Evolutionary conservation across 345 rosid genomes (phyloP), one percentile per base, ranked within the genome.

Genomic region (Citropsis articulata): DNA sequence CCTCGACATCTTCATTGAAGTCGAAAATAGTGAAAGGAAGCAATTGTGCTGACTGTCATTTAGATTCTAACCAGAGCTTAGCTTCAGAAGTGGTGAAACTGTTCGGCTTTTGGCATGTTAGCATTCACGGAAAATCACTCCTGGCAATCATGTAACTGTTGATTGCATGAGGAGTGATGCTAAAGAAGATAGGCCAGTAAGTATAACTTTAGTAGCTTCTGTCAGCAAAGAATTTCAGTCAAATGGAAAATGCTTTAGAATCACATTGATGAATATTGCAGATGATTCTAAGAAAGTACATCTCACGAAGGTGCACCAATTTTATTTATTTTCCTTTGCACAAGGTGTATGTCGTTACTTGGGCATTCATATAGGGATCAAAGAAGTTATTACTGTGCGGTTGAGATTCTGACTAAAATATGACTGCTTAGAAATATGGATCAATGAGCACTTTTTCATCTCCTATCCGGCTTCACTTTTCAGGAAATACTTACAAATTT

Each of bases 231-330:
- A 83, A 65, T 66, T 81, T 69, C 64, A 67, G 73, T 77, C 84
- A 25, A 73, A 71, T 66, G 87, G 69, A 78, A 68, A 82, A 48
- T 60, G 76, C 78, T 82, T 86, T 75, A 84, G 84, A 87, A 85
- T 93, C 76, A 85, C 90, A 91, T 53, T 93, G 84, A 93, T 92
- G 97, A 88, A 93, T 82, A 90, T 90, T 82, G 89, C 90, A 35
- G 89, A 93, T 83, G 88, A 87, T 77, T 70, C 83, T 65, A 93
- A 93, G 88, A 92, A 85, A 89, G 73, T 69, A 61, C 84, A 87
- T 81, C 89, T 90, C 50, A 82, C 81, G 61, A 88, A 92, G 92
- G 95, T 93, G 83, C 36, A 42, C 53, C 27, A 22, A n/a, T 66
- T 74, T 48, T 55, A 69, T 70, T 61, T 66, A 33, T 78, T 69